Conservation (phyloP, 148 eudicot species). For the Suaeda aralocaspica region DNA sequence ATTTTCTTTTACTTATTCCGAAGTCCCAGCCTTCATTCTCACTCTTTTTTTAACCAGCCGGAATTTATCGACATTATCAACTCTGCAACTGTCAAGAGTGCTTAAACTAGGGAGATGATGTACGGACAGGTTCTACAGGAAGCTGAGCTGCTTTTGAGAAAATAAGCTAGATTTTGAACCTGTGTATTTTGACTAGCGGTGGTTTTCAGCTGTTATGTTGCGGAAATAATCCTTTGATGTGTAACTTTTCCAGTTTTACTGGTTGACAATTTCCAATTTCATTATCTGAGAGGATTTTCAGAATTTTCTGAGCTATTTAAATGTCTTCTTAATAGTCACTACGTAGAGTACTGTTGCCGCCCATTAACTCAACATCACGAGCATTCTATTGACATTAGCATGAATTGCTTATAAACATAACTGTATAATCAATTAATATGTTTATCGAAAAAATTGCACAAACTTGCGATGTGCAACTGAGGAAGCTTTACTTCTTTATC, state of each 20-base stretch:
- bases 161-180: constrained; percentile 18
- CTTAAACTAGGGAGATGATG: constrained; percentile 24
- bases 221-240: constrained; percentile 6
- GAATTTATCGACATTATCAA: constrained; percentile 93
- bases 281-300: neutral
- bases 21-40: neutral
- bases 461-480: too few relatives aligned
- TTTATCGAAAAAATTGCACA: too few relatives aligned
- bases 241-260: neutral
- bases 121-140: constrained; percentile 19
- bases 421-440: too few relatives aligned
- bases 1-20: neutral
- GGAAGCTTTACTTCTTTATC: too few relatives aligned
- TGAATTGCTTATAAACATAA: too few relatives aligned
- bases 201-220: constrained; percentile 9
- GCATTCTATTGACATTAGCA: too few relatives aligned
- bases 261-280: neutral
- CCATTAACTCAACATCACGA: too few relatives aligned
- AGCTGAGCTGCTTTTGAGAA: constrained; percentile 18
- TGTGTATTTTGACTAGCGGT: constrained; percentile 12
- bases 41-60: constrained; percentile 40
- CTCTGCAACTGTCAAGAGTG: constrained; percentile 66
- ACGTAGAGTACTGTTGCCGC: too few relatives aligned
- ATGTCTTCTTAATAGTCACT: too few relatives aligned
- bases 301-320: neutral